Conservation (phyloP, 805 yeast species). For the Candida nemodendra region DNA sequence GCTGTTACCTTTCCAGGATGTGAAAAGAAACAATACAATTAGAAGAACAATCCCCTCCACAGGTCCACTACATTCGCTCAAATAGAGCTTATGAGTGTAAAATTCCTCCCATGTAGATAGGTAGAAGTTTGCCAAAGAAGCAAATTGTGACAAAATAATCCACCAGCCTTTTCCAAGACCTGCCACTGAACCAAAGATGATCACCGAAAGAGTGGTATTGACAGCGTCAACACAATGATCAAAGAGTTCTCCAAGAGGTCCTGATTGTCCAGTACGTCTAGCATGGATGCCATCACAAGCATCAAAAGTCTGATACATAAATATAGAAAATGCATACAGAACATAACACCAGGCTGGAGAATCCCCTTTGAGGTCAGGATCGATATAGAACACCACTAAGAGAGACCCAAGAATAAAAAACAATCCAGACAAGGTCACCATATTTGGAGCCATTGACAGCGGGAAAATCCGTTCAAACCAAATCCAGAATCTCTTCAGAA, state of each 20-base stretch:
- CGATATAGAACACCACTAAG: slow-evolving; percentile 62
- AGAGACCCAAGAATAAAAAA: slow-evolving; percentile 66
- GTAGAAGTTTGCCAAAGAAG: slow-evolving; percentile 77
- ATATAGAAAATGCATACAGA: slow-evolving; percentile 76
- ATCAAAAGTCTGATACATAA: slow-evolving; percentile 91
- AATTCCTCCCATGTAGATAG: slow-evolving; percentile 94
- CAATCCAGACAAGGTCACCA: slow-evolving; percentile 80
- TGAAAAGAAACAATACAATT: slow-evolving; percentile 49
- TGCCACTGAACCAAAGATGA: slow-evolving; percentile 73
- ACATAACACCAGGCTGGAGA: slow-evolving; percentile 77
- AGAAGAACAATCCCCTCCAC: slow-evolving; percentile 87
- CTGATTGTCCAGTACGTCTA: slow-evolving; percentile 89
- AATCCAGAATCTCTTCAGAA: slow-evolving; percentile 82
- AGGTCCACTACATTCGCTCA: slow-evolving; percentile 86
- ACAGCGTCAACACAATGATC: slow-evolving; percentile 80
- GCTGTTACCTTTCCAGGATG: slow-evolving; percentile 69
- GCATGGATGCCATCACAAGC: slow-evolving; percentile 97
- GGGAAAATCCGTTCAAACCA: slow-evolving; percentile 76
- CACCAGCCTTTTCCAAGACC: slow-evolving; percentile 70
- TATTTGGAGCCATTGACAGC: slow-evolving; percentile 86
- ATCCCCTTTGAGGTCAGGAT: slow-evolving; percentile 60
- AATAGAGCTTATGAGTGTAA: slow-evolving; percentile 78
- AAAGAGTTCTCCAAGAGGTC: slow-evolving; percentile 91
- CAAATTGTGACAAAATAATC: slow-evolving; percentile 64
- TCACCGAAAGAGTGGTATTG: slow-evolving; percentile 70